Evolutionary conservation across 202 grass and related monocot species (phyloP).

Genomic region (Eragrostis tef): DNA sequence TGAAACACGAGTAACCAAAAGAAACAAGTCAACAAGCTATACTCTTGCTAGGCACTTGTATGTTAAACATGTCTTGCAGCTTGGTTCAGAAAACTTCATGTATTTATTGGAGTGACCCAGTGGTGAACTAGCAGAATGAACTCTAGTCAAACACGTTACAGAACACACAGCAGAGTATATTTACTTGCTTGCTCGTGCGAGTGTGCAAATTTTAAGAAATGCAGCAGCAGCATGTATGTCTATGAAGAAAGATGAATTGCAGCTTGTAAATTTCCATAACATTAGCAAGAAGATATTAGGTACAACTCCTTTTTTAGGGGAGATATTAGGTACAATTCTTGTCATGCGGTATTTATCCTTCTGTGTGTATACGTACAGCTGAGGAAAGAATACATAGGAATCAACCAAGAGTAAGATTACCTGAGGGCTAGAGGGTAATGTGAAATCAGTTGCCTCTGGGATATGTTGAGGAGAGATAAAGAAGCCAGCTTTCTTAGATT

Average conservation of each 20-base stretch:
- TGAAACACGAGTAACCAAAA: background rate
- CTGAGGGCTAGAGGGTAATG: slow-evolving; percentile 7
- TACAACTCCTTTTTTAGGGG: too few relatives aligned
- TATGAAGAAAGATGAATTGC: slow-evolving; percentile 8
- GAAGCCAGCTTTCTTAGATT: slow-evolving; percentile 46
- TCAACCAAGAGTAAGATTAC: background rate
- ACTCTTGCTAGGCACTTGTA: background rate
- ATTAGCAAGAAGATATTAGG: background rate
- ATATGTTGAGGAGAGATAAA: slow-evolving; percentile 34
- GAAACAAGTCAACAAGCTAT: background rate
- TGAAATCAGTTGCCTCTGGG: slow-evolving; percentile 16
- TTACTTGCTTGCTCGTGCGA: background rate
- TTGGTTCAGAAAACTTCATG: background rate
- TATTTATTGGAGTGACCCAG: background rate
- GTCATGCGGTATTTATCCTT: background rate
- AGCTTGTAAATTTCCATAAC: background rate
- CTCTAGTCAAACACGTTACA: background rate
- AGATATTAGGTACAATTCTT: background rate
- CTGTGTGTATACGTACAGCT: background rate
- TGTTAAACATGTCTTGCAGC: slow-evolving; percentile 1
- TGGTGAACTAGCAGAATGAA: background rate
- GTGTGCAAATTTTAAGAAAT: background rate
- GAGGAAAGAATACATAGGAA: slow-evolving; percentile 8
- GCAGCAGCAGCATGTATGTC: background rate
- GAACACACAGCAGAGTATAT: background rate